A percentile compares a stretch with the other conserved stretches of the same genome.
Conservation (phyloP, 2,329 filamentous ascomycete genomes). For the Microdochium paspali region DNA sequence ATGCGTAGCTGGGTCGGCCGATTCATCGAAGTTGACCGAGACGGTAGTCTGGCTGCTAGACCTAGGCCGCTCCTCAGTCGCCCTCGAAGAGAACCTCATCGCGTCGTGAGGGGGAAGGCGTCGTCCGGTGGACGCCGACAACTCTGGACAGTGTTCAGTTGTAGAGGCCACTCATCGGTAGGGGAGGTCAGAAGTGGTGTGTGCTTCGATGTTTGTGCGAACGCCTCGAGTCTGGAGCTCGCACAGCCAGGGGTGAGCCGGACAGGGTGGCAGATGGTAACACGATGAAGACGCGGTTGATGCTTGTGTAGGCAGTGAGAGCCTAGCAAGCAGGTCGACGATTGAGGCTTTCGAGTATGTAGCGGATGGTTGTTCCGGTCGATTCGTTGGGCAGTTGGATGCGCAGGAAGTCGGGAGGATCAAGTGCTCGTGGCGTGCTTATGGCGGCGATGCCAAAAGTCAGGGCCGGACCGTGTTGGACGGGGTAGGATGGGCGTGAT, state of each 20-base stretch:
- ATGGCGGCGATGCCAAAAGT: too few species aligned
- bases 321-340: too few species aligned
- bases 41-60: conserved; percentile 28
- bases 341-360: too few species aligned
- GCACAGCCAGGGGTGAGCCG: not conserved
- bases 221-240: not conserved
- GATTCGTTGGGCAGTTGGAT: too few species aligned
- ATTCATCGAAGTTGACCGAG: conserved; percentile 29
- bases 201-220: not conserved
- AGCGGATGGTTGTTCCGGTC: too few species aligned
- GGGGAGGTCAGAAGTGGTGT: not conserved
- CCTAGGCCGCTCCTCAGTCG: conserved; percentile 18
- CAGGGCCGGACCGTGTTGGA: too few species aligned
- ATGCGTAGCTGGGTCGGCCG: conserved; percentile 11
- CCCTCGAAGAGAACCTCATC: not conserved
- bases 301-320: too few species aligned
- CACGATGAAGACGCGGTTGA: not conserved
- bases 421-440: too few species aligned
- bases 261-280: not conserved
- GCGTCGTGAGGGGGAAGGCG: not conserved
- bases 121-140: not conserved
- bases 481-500: too few species aligned
- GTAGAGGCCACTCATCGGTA: not conserved
- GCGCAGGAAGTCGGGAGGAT: too few species aligned
- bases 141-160: not conserved